Percentiles rank a stretch among this genome's conserved stretches.
Conservation (phyloP, 257 asterid genomes). For the Dorcoceras hygrometricum region DNA sequence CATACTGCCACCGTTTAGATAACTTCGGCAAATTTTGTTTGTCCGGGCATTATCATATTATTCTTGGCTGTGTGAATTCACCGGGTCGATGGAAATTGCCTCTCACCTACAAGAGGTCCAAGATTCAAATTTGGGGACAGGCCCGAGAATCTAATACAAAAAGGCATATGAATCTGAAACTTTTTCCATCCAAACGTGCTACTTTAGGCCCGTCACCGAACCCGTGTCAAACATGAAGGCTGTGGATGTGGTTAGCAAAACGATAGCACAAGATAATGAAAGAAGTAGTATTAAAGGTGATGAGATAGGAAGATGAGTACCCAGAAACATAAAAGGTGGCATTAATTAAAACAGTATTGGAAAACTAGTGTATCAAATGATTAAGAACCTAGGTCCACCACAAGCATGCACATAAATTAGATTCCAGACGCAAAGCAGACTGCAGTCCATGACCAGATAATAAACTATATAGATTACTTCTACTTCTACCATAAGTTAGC, state of each 20-base stretch:
- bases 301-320: background rate
- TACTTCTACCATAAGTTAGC: background rate
- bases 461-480: constrained; percentile 18
- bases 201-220: background rate
- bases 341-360: too few relatives aligned
- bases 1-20: too few relatives aligned
- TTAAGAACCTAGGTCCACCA: background rate
- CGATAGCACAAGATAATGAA: background rate
- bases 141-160: background rate
- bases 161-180: background rate
- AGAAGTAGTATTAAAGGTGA: background rate
- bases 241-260: background rate
- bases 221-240: background rate
- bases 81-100: background rate
- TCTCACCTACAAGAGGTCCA: background rate
- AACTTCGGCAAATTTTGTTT: too few relatives aligned
- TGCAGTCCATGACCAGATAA: constrained; percentile 20
- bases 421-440: background rate
- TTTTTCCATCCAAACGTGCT: background rate
- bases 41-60: background rate
- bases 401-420: background rate
- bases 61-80: background rate
- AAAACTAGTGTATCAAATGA: background rate
- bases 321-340: background rate
- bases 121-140: background rate